Evolutionary conservation across 495 filamentous ascomycete species (phyloP), one percentile per base, ranked within the genome.

Genomic region (Sphaerosporella brunnea): DNA sequence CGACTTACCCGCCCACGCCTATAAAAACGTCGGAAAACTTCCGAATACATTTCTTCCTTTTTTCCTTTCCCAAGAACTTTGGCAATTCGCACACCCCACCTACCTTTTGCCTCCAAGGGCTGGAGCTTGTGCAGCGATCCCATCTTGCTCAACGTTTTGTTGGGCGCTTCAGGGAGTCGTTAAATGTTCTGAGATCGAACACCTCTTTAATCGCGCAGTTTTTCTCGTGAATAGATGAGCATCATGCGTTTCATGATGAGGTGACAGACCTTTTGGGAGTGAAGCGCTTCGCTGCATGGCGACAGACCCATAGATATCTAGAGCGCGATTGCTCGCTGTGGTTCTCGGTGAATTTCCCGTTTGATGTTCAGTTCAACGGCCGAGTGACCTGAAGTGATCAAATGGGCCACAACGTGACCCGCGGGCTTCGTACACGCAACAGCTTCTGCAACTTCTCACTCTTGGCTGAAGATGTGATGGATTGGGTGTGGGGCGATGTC

Each of bases 221-320:
- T 49, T 41, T 50, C 20, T 47, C 40, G 40, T 43, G 40, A 19
- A 25, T 46, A 53, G 44, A 47, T 59, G 45, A 48, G 51, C 23
- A 23, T 37, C 51, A 9, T 59, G 56, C 56, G 56, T 59, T 59
- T 59, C 56, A 59, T 59, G 55, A 59, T 55, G 47, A 49, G 55
- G 56, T 48, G 23, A 51, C 49, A 51, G 23, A 50, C 38, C 20
- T 40, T 40, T 40, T 11, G 13, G 13, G 13, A 1, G 18, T 11
- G 18, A 11, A 16, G 32, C 1, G 18, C 18, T 36, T 36, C 18
- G 32, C 13, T 36, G 13, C 18, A 36, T 2, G 32, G 18, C 32
- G 1, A 2, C 18, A 11, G 4, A 13, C 13, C 32, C n/a, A n/a
- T n/a, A n/a, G n/a, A n/a, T n/a, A n/a, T 25, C 41, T 47, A 49